phyloP scores from a whole-genome alignment of 1,284 basidiomycete species.

The Rhodotorula sp. region DNA sequence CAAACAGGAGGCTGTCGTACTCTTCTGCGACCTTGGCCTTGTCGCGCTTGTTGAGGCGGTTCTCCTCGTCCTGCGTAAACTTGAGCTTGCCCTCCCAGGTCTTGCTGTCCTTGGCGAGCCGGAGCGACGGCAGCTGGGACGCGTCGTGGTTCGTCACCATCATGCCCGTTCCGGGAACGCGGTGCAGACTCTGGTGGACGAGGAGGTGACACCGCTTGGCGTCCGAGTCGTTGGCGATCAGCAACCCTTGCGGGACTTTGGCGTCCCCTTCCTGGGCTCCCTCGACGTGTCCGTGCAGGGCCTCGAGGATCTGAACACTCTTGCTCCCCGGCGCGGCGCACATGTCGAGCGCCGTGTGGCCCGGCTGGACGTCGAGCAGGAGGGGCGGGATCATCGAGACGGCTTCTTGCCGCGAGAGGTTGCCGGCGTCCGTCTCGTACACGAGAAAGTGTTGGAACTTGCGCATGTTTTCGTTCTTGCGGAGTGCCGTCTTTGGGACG shows the following conservation, averaged over 20 bases:
- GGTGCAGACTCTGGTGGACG: conserved; percentile 87
- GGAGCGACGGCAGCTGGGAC: conserved; percentile 67
- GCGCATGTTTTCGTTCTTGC: conserved; percentile 91
- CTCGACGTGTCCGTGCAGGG: conserved; percentile 53
- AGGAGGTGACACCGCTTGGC: conserved; percentile 93
- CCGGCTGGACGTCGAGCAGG: conserved; percentile 88
- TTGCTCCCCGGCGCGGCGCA: conserved; percentile 99
- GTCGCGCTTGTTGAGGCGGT: conserved; percentile 38
- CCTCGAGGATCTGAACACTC: conserved; percentile 89
- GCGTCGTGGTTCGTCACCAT: conserved; percentile 97
- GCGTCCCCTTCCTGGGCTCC: conserved; percentile 55
- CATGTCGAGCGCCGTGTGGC: conserved; percentile 91
- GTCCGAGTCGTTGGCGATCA: conserved; percentile 89
- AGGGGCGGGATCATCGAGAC: conserved; percentile 98
- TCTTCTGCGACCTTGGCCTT: conserved; percentile 39
- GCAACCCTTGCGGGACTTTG: conserved; percentile 68
- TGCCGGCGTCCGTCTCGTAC: conserved; percentile 97
- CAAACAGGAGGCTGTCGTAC: conserved; percentile 67
- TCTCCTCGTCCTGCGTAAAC: conserved; percentile 31
- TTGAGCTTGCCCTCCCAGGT: background rate
- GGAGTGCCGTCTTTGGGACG: conserved; percentile 82
- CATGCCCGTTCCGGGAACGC: conserved; percentile 86
- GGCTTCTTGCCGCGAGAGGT: conserved; percentile 93
- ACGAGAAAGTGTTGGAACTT: conserved; percentile 96
- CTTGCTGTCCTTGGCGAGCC: conserved; percentile 15